Evolutionary conservation across 805 yeast species (phyloP).

Genomic region (Metschnikowia sp.): DNA sequence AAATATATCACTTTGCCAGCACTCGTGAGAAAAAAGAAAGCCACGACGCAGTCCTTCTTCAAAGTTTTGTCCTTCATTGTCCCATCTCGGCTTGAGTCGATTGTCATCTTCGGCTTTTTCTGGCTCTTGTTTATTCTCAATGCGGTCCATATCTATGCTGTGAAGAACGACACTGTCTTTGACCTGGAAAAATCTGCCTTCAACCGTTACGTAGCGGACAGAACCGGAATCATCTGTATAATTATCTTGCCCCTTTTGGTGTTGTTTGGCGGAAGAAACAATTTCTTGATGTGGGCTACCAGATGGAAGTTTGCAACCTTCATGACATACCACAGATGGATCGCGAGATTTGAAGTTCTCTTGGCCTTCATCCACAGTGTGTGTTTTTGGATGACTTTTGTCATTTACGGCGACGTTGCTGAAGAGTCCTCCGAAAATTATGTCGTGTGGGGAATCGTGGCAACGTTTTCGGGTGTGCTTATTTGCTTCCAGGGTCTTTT

Average conservation of each 20-base stretch:
- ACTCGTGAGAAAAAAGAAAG: conserved; percentile 15
- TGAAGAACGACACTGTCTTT: conserved; percentile 8
- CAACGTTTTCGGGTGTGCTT: conserved; percentile 9
- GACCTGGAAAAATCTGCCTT: conserved; percentile 1
- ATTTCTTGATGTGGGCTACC: conserved; percentile 17
- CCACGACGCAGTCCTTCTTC: conserved; percentile 5
- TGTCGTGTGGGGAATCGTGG: conserved; percentile 15
- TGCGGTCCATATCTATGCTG: conserved; percentile 10
- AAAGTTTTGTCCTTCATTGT: conserved; percentile 24
- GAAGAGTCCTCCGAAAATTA: conserved; percentile 6
- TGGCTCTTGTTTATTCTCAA: conserved; percentile 12
- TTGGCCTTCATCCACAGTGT: conserved; percentile 14
- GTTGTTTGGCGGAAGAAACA: conserved; percentile 18
- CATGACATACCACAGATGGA: conserved; percentile 16
- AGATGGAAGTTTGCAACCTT: conserved; percentile 17
- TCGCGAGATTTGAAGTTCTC: conserved; percentile 12
- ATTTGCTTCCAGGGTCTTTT: conserved; percentile 17
- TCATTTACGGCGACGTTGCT: conserved; percentile 1
- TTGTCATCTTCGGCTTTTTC: conserved; percentile 20
- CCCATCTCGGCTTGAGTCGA: conserved; percentile 29
- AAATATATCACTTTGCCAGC: conserved; percentile 30
- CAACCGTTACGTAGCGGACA: conserved; percentile 15
- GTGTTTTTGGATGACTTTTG: conserved; percentile 8
- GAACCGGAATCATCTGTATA: conserved; percentile 13
- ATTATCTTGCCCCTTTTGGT: conserved; percentile 14